These are phyloP conservation scores for Harringtonia lauricola DNA, from an alignment of 2,329 filamentous ascomycete species.

Conservation along the genomic window DNA sequence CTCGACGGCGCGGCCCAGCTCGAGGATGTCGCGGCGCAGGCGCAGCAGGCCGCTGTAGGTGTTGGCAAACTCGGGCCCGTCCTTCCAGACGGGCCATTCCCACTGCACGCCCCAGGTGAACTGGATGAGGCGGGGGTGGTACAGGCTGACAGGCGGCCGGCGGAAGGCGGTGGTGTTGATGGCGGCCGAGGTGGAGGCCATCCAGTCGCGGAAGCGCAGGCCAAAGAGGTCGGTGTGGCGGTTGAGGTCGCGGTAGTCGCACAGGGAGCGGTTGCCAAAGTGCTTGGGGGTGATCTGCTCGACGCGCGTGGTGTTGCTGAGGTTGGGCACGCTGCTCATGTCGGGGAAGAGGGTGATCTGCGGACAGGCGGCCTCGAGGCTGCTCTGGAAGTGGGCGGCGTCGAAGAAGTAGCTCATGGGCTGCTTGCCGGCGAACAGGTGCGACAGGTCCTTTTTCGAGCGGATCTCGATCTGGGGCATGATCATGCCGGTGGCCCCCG, in stretches of 20 bases:
- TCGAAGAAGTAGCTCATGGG: slow-evolving; percentile 37
- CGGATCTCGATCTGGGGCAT: slow-evolving; percentile 34
- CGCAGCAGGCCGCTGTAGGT: slow-evolving; percentile 30
- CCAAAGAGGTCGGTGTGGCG: slow-evolving; percentile 28
- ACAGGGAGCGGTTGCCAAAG: slow-evolving; percentile 26
- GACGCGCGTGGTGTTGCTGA: slow-evolving; percentile 18
- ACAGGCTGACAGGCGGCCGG: slow-evolving; percentile 7
- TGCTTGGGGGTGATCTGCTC: slow-evolving; percentile 29
- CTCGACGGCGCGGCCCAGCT: slow-evolving; percentile 24
- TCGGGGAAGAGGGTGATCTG: slow-evolving; percentile 30
- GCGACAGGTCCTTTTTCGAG: slow-evolving; percentile 26
- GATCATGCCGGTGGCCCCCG: slow-evolving; percentile 32
- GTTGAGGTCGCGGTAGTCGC: slow-evolving; percentile 28
- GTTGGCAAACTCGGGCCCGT: slow-evolving; percentile 33
- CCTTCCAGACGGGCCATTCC: slow-evolving; percentile 33
- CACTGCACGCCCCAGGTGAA: slow-evolving; percentile 33
- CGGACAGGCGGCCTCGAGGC: slow-evolving; percentile 26
- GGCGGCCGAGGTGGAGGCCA: slow-evolving; percentile 18
- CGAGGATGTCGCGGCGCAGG: slow-evolving; percentile 29
- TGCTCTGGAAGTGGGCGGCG: slow-evolving; percentile 29
- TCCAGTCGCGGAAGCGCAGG: slow-evolving; percentile 20
- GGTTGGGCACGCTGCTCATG: slow-evolving; percentile 25
- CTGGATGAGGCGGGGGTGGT: slow-evolving; percentile 25
- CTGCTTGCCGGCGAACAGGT: slow-evolving; percentile 27
- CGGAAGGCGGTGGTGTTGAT: slow-evolving; percentile 10